phyloP scores from a whole-genome alignment of 2,329 filamentous ascomycete genomes.

The Xylaria sp. region DNA sequence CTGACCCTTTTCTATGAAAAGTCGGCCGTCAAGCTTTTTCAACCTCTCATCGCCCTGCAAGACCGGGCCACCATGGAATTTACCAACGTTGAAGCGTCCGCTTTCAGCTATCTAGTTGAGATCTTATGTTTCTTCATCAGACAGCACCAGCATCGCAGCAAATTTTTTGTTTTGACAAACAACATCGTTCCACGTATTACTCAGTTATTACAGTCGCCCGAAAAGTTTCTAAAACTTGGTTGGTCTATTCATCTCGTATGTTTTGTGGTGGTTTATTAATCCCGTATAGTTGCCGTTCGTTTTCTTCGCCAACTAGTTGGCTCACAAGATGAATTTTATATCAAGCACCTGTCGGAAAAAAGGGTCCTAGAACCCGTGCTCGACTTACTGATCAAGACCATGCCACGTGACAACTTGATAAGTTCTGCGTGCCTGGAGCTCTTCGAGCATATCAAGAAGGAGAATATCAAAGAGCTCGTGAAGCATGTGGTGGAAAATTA shows the following conservation, averaged over 20 bases:
- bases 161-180: conserved; percentile 86
- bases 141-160: conserved; percentile 86
- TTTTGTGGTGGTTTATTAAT: conserved; percentile 30
- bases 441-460: conserved; percentile 88
- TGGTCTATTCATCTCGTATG: conserved; percentile 51
- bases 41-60: conserved; percentile 85
- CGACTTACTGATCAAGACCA: conserved; percentile 82
- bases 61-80: conserved; percentile 75
- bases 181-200: conserved; percentile 81
- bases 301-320: conserved; percentile 90
- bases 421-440: conserved; percentile 95
- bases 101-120: conserved; percentile 91
- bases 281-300: conserved; percentile 78
- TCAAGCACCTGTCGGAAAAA: conserved; percentile 83
- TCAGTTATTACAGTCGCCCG: conserved; percentile 82
- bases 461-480: conserved; percentile 83
- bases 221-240: conserved; percentile 95
- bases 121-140: conserved; percentile 94
- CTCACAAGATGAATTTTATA: conserved; percentile 91
- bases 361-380: conserved; percentile 86
- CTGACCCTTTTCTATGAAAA: conserved; percentile 90
- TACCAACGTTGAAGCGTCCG: conserved; percentile 83
- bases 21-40: conserved; percentile 86
- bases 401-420: conserved; percentile 91
- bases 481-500: conserved; percentile 87